These are phyloP conservation scores for Dichotomocladium elegans DNA, from an alignment of 371 early-diverging fungal genomes.

Conservation along the genomic window DNA sequence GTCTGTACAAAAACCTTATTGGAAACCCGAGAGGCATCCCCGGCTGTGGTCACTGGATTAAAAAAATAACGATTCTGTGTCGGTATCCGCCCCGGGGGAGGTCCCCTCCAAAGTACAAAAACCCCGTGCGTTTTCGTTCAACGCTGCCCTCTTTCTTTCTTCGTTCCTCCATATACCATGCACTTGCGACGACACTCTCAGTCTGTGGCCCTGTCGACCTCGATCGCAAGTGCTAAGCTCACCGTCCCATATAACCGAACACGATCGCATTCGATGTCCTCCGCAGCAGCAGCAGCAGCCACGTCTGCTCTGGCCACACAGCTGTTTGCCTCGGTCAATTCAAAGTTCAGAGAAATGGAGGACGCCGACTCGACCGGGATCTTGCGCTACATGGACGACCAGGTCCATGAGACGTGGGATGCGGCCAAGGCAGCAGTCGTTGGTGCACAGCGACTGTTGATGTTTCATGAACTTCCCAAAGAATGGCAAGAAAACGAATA, in stretches of 20 bases:
- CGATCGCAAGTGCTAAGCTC: conserved; percentile 2
- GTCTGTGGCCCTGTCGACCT: conserved; percentile 8
- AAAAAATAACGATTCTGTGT: neutral
- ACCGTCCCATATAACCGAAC: conserved; percentile 14
- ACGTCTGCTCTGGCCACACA: conserved; percentile 40
- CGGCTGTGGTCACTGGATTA: no score
- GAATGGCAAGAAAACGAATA: conserved; percentile 70
- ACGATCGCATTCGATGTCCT: conserved; percentile 17
- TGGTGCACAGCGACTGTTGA: conserved; percentile 56
- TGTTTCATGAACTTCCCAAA: conserved; percentile 59
- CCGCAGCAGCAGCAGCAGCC: conserved; percentile 17
- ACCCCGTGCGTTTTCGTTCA: neutral
- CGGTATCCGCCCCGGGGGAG: neutral
- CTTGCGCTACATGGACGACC: conserved; percentile 38
- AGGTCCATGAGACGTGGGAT: conserved; percentile 48
- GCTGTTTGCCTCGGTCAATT: conserved; percentile 35
- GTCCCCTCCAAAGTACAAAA: neutral
- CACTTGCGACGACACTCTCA: conserved; percentile 20
- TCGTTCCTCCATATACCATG: conserved; percentile 1
- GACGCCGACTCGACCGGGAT: conserved; percentile 29
- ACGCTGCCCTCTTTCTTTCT: neutral
- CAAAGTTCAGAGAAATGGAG: conserved; percentile 29
- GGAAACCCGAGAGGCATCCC: no score
- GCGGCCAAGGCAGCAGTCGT: conserved; percentile 51
- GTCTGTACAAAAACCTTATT: no score